These are phyloP conservation scores for Melampsora americana DNA, from an alignment of 1,284 basidiomycete genomes.

Conservation along the genomic window DNA sequence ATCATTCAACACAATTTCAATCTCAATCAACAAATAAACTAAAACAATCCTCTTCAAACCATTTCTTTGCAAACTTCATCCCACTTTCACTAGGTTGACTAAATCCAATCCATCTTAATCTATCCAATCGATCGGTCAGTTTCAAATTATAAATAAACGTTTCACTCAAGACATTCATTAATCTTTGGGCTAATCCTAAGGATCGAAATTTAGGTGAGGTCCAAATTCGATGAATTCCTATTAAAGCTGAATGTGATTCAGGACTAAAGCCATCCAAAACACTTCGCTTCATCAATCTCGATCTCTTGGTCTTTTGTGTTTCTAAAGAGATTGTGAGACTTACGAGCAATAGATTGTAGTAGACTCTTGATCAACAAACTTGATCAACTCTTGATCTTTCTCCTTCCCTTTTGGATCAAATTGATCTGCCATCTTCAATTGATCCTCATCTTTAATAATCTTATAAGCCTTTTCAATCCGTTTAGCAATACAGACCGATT, in stretches of 20 bases:
- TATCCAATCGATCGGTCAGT: slow-evolving; percentile 49
- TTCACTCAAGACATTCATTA: slow-evolving; percentile 54
- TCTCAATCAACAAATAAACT: slow-evolving; percentile 12
- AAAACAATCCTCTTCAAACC: slow-evolving; percentile 47
- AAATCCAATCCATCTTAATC: slow-evolving; percentile 55
- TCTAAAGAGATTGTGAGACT: slow-evolving; percentile 46
- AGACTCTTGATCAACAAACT: slow-evolving; percentile 53
- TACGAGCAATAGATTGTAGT: slow-evolving; percentile 57
- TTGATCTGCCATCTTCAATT: background rate
- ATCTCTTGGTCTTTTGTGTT: background rate
- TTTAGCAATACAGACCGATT: slow-evolving; percentile 28
- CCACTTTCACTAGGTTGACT: slow-evolving; percentile 58
- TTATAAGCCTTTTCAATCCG: slow-evolving; percentile 19
- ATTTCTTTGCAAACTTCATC: slow-evolving; percentile 54
- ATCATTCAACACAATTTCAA: too few species aligned
- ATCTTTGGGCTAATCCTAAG: slow-evolving; percentile 50
- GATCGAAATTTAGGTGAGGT: slow-evolving; percentile 55
- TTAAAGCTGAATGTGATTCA: slow-evolving; percentile 52
- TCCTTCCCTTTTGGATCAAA: slow-evolving; percentile 8
- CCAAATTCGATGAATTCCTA: slow-evolving; percentile 58
- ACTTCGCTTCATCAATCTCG: background rate
- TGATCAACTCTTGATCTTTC: slow-evolving; percentile 28
- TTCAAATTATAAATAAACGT: slow-evolving; percentile 56
- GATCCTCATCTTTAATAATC: background rate
- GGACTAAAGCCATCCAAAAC: slow-evolving; percentile 53